Evolutionary conservation across 2,329 filamentous ascomycete genomes (phyloP), one percentile per base, ranked within the genome.

Genomic region (Talaromyces sp.): DNA sequence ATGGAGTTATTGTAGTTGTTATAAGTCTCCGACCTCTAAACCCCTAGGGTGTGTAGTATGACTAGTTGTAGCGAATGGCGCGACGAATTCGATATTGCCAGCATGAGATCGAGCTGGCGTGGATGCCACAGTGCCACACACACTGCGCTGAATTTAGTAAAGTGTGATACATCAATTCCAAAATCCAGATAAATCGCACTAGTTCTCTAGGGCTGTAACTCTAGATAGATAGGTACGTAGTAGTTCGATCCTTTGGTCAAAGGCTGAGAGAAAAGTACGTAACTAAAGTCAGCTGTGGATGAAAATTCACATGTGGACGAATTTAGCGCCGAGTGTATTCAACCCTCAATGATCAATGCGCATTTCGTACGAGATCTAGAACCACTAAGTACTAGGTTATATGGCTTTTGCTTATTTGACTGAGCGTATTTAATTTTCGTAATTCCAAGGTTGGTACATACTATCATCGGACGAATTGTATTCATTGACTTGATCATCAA

Each of bases 101-200:
- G 33, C 45, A 48, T 17, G 41, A 45, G 41, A 45, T 33, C 5
- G 17, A 48, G 45, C 13, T 45, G n/a, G 28, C 33, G 45, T 48
- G 45, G 33, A 33, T 35, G n/a, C 21, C 45, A 48, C 25, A 46
- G 43, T 11, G 19, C 17, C 6, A 19, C 8, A 19, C 37, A 22
- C n/a, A n/a, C n/a, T n/a, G 25, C 25, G 4, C 25, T 28, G 4
- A 28, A 28, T 28, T 28, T 28, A 28, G 25, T 3, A 10, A n/a
- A 33, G 33, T 48, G 45, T 48, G 45, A 48, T 48, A 28, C 45
- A 48, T 35, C 28, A 35, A 48, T 33, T 48, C n/a, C n/a, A n/a
- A n/a, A n/a, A n/a, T n/a, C n/a, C n/a, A n/a, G 45, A 35, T 48
- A 21, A 9, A 10, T 33, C 45, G 45, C 45, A 35, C 28, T 48